Conservation (phyloP, 2,329 filamentous ascomycete genomes). For the Nemania abortiva region DNA sequence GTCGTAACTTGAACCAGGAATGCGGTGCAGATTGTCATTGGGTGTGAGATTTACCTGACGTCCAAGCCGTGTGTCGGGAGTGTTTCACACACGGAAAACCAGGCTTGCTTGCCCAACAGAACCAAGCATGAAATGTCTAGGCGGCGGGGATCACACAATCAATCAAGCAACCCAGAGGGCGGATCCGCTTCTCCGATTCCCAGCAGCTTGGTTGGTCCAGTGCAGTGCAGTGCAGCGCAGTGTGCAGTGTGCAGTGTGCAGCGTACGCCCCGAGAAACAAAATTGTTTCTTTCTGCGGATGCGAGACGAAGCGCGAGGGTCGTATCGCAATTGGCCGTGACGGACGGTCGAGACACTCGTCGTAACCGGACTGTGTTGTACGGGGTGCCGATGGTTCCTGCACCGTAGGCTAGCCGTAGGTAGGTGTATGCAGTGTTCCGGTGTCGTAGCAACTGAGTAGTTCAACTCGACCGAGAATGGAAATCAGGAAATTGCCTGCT, state of each 20-base stretch:
- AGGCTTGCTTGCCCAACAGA: constrained; percentile 34
- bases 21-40: constrained; percentile 36
- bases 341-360: constrained; percentile 14
- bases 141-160: constrained; percentile 45
- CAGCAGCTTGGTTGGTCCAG: constrained; percentile 18
- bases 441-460: constrained; percentile 37
- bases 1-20: constrained; percentile 32
- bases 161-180: constrained; percentile 15
- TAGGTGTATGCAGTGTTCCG: constrained; percentile 45
- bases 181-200: constrained; percentile 27
- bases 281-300: constrained; percentile 2
- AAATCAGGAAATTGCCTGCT: constrained; percentile 20
- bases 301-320: background rate
- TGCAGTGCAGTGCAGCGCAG: background rate
- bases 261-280: constrained; percentile 12
- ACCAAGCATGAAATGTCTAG: constrained; percentile 43
- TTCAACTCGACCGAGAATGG: constrained; percentile 8
- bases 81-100: constrained; percentile 48
- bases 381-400: constrained; percentile 47
- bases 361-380: constrained; percentile 36
- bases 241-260: background rate
- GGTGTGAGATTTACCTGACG: constrained; percentile 42
- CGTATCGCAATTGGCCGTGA: constrained; percentile 1
- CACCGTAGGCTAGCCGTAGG: constrained; percentile 46
- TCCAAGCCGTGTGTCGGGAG: constrained; percentile 44